These are phyloP conservation scores for Peronospora destructor DNA, from an alignment of 352 stramenopile species.

Conservation along the genomic window DNA sequence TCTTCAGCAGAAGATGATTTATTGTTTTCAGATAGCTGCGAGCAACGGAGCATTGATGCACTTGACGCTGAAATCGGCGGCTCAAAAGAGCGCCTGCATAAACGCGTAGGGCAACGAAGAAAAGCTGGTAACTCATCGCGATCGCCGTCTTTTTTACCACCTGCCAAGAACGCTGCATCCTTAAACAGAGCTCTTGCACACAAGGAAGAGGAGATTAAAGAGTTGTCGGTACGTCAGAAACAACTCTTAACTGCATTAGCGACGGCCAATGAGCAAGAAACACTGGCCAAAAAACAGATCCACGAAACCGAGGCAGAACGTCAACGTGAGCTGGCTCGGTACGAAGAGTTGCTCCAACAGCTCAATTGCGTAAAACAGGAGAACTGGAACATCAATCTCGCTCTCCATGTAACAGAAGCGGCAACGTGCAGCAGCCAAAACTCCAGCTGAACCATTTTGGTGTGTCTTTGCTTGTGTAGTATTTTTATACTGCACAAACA, in stretches of 20 bases:
- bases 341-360: constrained; percentile 44
- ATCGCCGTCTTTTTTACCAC: constrained; percentile 7
- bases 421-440: constrained; percentile 19
- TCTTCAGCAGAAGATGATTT: constrained; percentile 17
- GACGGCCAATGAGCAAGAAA: constrained; percentile 72
- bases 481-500: no score
- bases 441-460: constrained; percentile 3
- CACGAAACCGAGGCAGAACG: constrained; percentile 30
- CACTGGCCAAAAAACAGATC: constrained; percentile 45
- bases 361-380: constrained; percentile 57
- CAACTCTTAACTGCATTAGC: constrained; percentile 43
- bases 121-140: constrained; percentile 14
- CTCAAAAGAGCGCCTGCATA: constrained; percentile 31
- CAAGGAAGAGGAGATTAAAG: constrained; percentile 39
- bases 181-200: constrained; percentile 29
- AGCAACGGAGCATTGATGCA: constrained; percentile 33
- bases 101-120: constrained; percentile 8
- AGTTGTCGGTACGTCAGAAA: constrained; percentile 24
- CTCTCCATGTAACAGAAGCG: constrained; percentile 52
- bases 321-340: constrained; percentile 29
- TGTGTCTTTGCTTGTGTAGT: neutral
- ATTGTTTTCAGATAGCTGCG: constrained; percentile 7
- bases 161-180: constrained; percentile 13
- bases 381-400: constrained; percentile 62
- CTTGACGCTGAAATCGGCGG: constrained; percentile 31